Evolutionary conservation across 2,329 filamentous ascomycete genomes (phyloP).

Genomic region (Coniosporium tulheliwenetii): DNA sequence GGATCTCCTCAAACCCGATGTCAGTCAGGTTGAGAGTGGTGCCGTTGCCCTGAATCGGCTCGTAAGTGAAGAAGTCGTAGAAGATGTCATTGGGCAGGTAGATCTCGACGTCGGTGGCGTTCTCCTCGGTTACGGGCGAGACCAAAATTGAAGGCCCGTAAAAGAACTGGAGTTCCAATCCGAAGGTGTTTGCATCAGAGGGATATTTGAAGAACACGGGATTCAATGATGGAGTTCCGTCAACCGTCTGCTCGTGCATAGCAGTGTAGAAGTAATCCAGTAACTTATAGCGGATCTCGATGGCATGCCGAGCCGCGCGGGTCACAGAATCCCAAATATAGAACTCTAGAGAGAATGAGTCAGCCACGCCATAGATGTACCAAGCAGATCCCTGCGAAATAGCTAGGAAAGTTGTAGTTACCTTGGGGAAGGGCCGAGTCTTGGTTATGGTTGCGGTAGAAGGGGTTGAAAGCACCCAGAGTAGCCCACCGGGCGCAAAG

Average conservation of each 20-base stretch:
- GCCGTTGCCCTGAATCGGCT: slow-evolving; percentile 29
- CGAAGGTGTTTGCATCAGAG: slow-evolving; percentile 34
- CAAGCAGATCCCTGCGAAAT: too few relatives aligned
- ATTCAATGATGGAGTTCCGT: slow-evolving; percentile 50
- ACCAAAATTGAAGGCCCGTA: slow-evolving; percentile 41
- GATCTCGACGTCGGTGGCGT: slow-evolving; percentile 34
- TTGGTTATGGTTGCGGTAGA: slow-evolving; percentile 61
- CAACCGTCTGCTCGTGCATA: slow-evolving; percentile 41
- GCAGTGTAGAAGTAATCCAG: slow-evolving; percentile 69
- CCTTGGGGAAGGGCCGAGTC: slow-evolving; percentile 23
- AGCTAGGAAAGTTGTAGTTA: too few relatives aligned
- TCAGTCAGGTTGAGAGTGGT: slow-evolving; percentile 25
- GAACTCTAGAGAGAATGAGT: slow-evolving; percentile 33
- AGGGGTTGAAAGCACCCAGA: slow-evolving; percentile 57
- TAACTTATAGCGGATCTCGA: slow-evolving; percentile 58
- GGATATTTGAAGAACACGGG: slow-evolving; percentile 63
- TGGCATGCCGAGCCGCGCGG: slow-evolving; percentile 49
- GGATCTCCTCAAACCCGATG: slow-evolving; percentile 38
- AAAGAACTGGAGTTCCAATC: slow-evolving; percentile 41
- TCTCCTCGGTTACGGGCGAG: slow-evolving; percentile 37
- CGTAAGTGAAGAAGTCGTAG: slow-evolving; percentile 44
- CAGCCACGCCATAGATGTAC: too few relatives aligned
- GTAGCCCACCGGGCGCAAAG: slow-evolving; percentile 64
- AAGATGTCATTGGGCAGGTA: slow-evolving; percentile 44
- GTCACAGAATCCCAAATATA: slow-evolving; percentile 53